Base-by-base conservation (phyloP, 306 rosid species). In the Dryas drummondii region DNA sequence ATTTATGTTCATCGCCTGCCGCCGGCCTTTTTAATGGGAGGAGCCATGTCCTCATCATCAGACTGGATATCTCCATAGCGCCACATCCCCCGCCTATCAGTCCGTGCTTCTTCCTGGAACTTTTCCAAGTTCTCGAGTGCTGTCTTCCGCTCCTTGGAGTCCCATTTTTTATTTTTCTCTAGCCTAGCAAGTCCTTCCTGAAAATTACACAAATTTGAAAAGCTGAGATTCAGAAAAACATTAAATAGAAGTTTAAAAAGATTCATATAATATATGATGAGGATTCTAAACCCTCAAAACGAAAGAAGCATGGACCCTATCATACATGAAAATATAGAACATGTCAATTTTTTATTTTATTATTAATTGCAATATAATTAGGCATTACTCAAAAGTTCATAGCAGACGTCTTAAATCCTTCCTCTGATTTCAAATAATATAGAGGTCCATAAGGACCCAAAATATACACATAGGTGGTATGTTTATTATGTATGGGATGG, bases 141-240 rank as follows among this genome's bases (percentile, higher is more conserved):
- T 13, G 56, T 40, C 72, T 90, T 87, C 50, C 92, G 82, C 46
- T 92, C 97, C 82, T 84, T 90, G 52, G 69, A 77, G 73, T 91
- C 97, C 96, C 93, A 83, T 84, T 84, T 92, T 51, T 80, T 92
- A 62, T 81, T 90, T 70, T 92, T 94, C 80, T 94, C 99, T 54
- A 79, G 58, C 79, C 90, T 83, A 75, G 93, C 99, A 55, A 90
- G 89, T 74, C 99, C 99, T 73, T 94, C 97, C 99, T 94, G 91
- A 7, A 86, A 85, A 75, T 82, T 75, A 51, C 81, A 81, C 17
- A 49, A 42, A 74, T 54, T 32, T 14, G 14, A 51, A 15, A 64
- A 53, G 46, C 9, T 54, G 44, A 16, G 44, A 61, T 62, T 26
- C 66, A 44, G 58, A 26, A 27, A 6, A 63, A 32, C 22, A 62